Evolutionary conservation across 139 green algal genomes (phyloP).

Genomic region (Zygnema circumcarinatum): DNA sequence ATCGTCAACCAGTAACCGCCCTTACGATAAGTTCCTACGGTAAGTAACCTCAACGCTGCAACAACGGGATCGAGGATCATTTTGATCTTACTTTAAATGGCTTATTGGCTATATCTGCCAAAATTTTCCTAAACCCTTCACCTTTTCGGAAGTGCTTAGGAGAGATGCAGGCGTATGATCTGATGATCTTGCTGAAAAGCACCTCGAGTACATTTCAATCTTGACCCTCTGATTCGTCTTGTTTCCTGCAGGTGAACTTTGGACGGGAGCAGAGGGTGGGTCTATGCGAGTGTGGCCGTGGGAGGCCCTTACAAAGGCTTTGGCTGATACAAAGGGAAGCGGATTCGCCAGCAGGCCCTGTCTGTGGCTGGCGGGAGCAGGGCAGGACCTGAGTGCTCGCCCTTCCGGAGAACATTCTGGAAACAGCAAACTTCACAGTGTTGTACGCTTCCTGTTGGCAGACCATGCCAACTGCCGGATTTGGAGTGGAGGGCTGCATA

Average conservation of each 20-base stretch:
- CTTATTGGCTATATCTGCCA: too few species aligned
- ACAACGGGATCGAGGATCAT: neutral
- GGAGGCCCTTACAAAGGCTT: neutral
- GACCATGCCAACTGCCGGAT: conserved; percentile 35
- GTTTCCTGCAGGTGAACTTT: conserved; percentile 34
- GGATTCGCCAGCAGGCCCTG: neutral
- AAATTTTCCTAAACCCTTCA: too few species aligned
- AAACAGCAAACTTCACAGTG: neutral
- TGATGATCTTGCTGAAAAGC: too few species aligned
- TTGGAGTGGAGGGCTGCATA: conserved; percentile 43
- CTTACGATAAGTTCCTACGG: conserved; percentile 22
- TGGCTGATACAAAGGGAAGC: neutral
- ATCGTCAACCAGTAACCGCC: conserved; percentile 15
- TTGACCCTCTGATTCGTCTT: too few species aligned
- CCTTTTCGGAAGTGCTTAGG: too few species aligned
- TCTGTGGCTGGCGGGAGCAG: conserved; percentile 2
- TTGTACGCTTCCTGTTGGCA: conserved; percentile 36
- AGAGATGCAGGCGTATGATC: too few species aligned
- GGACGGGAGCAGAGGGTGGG: conserved; percentile 31
- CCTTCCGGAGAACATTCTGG: neutral
- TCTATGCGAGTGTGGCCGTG: conserved; percentile 36
- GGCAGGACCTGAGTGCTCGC: neutral
- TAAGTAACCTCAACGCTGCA: conserved; percentile 9
- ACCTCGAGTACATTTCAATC: too few species aligned
- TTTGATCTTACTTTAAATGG: too few species aligned